Base-by-base conservation (phyloP, 305 asterid genomes). In the Fraxinus xanthoxyloides region DNA sequence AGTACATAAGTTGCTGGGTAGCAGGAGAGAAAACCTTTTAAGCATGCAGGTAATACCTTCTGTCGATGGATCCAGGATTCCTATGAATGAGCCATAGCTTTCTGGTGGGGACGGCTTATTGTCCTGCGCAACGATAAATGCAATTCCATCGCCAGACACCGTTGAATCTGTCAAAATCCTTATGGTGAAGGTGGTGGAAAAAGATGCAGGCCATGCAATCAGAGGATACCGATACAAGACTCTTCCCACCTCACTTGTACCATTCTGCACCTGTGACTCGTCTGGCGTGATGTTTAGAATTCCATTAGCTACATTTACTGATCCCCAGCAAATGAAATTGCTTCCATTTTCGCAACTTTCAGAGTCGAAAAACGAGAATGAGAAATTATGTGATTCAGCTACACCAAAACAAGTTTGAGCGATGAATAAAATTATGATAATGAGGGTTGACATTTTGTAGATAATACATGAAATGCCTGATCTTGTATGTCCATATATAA, bases 1-100 rank as follows among this genome's bases (percentile, higher is more conserved):
- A n/a, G 63, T 51, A 51, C 23, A 17, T 5, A 51, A 17, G 63
- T 51, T 51, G 8, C 63, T 5, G 63, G 63, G 63, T 54, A 54
- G 63, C 63, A 54, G 13, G 28, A 28, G 28, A 56, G 67, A 21
- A 21, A 56, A 54, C 65, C 13, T 6, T 6, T 48, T 0, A 19
- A 19, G 28, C 21, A 56, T 21, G 28, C 13, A 56, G 67, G 13
- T 21, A 19, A 56, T 56, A 89, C 92, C 92, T 90, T 91, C 92
- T 48, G 93, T 89, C 2, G 90, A 85, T 46, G 93, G 92, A 87
- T 92, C 93, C 87, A 92, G 86, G 83, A 92, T 87, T 24, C 97
- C 93, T 30, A 91, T 84, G 85, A 86, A 92, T 1, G 93, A 90
- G 36, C 95, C 93, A 40, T 80, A 91, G 82, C 95, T 91, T 28